Conservation (phyloP, 2,329 filamentous ascomycete genomes). For the Colletotrichum lindemuthianum region DNA sequence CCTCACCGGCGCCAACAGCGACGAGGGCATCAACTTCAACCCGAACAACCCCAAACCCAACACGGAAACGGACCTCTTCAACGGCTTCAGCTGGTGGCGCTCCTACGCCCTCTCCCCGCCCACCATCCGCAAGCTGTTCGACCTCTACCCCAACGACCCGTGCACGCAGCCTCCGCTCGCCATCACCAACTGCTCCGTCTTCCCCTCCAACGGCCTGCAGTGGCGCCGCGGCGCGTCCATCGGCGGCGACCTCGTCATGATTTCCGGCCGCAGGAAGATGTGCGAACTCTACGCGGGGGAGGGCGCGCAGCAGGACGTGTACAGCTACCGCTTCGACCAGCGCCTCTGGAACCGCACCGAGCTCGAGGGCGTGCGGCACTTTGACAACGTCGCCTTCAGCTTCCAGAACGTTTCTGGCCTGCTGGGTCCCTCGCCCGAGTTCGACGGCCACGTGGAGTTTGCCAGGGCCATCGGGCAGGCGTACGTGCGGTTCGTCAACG, state of each 20-base stretch:
- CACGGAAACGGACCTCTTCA: conserved; percentile 55
- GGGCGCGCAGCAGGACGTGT: conserved; percentile 47
- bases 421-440: conserved; percentile 56
- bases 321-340: conserved; percentile 62
- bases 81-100: conserved; percentile 53
- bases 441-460: conserved; percentile 48
- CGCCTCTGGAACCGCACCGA: conserved; percentile 52
- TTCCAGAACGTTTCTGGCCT: conserved; percentile 61
- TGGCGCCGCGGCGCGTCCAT: conserved; percentile 58
- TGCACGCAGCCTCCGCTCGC: conserved; percentile 56
- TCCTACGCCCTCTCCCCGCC: conserved; percentile 57
- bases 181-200: conserved; percentile 48
- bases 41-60: conserved; percentile 49
- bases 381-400: conserved; percentile 60
- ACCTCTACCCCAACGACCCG: conserved; percentile 60
- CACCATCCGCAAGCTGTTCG: conserved; percentile 53
- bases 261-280: conserved; percentile 56
- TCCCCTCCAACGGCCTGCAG: conserved; percentile 47
- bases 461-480: conserved; percentile 51
- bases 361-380: conserved; percentile 55
- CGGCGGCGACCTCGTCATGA: conserved; percentile 60
- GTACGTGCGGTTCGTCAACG: conserved; percentile 55
- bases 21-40: conserved; percentile 56
- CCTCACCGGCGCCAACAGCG: conserved; percentile 59
- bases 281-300: conserved; percentile 51